Percentiles rank a stretch among this genome's conserved stretches.
Evolutionary conservation across 495 filamentous ascomycete species (phyloP).

Genomic region (Achaetomiella virescens): DNA sequence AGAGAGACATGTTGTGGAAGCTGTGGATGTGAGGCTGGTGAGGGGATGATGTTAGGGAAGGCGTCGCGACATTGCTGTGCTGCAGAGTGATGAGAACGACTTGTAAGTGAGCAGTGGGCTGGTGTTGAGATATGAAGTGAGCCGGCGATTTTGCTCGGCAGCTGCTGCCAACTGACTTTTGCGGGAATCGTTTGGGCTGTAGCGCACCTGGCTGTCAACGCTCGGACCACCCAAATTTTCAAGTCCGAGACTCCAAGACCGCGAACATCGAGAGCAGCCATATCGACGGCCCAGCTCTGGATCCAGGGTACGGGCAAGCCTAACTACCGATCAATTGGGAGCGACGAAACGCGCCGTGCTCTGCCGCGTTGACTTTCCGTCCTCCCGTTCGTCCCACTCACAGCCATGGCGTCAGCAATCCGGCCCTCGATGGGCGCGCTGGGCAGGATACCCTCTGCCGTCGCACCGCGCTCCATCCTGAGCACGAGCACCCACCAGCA

Average conservation of each 20-base stretch:
- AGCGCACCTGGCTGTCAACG: conserved; percentile 10
- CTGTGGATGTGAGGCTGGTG: neutral
- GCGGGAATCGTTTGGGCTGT: conserved; percentile 5
- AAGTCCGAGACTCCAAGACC: neutral
- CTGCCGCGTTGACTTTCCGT: neutral
- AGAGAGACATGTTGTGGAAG: conserved; percentile 20
- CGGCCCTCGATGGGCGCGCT: conserved; percentile 38
- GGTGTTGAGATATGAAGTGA: neutral
- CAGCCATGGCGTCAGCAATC: conserved; percentile 42
- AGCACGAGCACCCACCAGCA: no score
- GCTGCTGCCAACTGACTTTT: neutral
- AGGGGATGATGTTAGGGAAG: neutral
- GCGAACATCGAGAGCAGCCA: conserved; percentile 10
- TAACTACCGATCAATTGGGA: neutral
- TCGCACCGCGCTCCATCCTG: neutral
- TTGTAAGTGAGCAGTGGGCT: neutral
- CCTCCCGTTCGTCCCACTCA: neutral
- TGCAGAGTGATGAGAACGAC: neutral
- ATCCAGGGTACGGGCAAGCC: neutral
- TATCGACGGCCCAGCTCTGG: neutral
- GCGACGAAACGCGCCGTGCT: neutral
- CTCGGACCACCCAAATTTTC: conserved; percentile 31
- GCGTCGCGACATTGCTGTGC: neutral
- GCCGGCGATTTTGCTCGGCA: neutral
- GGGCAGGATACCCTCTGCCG: conserved; percentile 7